A percentile compares a stretch with the other conserved stretches of the same genome.
Conservation (phyloP, 495 filamentous ascomycete genomes). For the Penicillium cosmopolitanum region DNA sequence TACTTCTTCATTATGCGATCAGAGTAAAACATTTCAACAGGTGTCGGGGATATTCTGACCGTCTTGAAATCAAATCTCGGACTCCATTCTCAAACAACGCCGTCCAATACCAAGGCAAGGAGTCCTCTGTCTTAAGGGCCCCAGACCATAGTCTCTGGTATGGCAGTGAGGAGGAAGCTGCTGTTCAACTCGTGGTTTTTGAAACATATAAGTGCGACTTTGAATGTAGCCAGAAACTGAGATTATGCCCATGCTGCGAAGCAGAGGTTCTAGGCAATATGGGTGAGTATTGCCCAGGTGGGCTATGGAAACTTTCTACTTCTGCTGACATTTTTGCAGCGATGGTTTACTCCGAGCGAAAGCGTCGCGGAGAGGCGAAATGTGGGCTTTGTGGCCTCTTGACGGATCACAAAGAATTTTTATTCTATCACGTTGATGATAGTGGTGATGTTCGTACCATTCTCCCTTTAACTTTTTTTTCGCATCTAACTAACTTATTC, state of each 20-base stretch:
- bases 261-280: conserved; percentile 9
- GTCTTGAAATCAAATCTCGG: not conserved
- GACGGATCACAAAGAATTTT: conserved; percentile 12
- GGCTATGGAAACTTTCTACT: not conserved
- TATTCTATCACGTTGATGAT: conserved; percentile 15
- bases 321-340: not conserved
- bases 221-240: not conserved
- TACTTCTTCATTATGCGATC: not conserved
- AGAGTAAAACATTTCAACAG: not conserved
- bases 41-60: not conserved
- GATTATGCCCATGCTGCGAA: not conserved
- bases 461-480: too few species aligned
- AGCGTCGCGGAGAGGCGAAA: conserved; percentile 3
- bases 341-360: conserved; percentile 13
- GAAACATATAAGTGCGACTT: not conserved
- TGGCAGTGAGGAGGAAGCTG: not conserved
- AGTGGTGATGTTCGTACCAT: conserved; percentile 6
- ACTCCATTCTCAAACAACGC: not conserved
- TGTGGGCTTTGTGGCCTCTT: conserved; percentile 11
- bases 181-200: conserved; percentile 12
- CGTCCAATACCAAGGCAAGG: not conserved
- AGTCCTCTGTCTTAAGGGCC: not conserved
- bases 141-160: conserved; percentile 16
- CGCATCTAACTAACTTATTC: not conserved
- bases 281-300: conserved; percentile 1